phyloP scores from a whole-genome alignment of 805 yeast genomes.

The Torulaspora microellipsoides region DNA sequence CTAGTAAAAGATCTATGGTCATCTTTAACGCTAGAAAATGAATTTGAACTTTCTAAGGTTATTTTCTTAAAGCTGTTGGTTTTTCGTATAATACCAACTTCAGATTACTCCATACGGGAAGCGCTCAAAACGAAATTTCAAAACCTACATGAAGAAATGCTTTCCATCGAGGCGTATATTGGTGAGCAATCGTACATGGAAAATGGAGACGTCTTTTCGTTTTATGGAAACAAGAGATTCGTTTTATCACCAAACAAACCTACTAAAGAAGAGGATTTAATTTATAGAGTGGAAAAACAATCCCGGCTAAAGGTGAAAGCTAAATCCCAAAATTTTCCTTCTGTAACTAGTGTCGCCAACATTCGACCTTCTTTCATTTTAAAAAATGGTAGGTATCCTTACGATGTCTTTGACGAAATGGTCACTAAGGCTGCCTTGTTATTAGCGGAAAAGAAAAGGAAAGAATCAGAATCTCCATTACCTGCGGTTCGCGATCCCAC shows the following conservation, averaged over 20 bases:
- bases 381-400: slow-evolving; percentile 23
- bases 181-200: slow-evolving; percentile 3
- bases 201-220: slow-evolving; percentile 14
- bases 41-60: slow-evolving; percentile 15
- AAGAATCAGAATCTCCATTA: slow-evolving; percentile 7
- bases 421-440: slow-evolving; percentile 17
- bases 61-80: slow-evolving; percentile 18
- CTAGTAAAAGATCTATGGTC: slow-evolving; percentile 19
- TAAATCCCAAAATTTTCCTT: slow-evolving; percentile 13
- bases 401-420: slow-evolving; percentile 27
- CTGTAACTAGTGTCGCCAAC: slow-evolving; percentile 15
- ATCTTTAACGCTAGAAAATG: slow-evolving; percentile 16
- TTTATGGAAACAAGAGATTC: slow-evolving; percentile 26
- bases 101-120: slow-evolving; percentile 1
- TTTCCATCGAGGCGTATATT: slow-evolving; percentile 5
- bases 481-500: slow-evolving; percentile 6
- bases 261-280: slow-evolving; percentile 12
- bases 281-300: slow-evolving; percentile 13
- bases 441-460: slow-evolving; percentile 16
- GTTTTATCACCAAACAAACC: slow-evolving; percentile 15
- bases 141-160: slow-evolving; percentile 10
- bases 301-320: slow-evolving; percentile 4
- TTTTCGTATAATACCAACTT: slow-evolving; percentile 12
- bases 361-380: slow-evolving; percentile 19
- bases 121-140: slow-evolving; percentile 7